phyloP scores from a whole-genome alignment of 495 filamentous ascomycete species.

The Penicillium steckii region DNA sequence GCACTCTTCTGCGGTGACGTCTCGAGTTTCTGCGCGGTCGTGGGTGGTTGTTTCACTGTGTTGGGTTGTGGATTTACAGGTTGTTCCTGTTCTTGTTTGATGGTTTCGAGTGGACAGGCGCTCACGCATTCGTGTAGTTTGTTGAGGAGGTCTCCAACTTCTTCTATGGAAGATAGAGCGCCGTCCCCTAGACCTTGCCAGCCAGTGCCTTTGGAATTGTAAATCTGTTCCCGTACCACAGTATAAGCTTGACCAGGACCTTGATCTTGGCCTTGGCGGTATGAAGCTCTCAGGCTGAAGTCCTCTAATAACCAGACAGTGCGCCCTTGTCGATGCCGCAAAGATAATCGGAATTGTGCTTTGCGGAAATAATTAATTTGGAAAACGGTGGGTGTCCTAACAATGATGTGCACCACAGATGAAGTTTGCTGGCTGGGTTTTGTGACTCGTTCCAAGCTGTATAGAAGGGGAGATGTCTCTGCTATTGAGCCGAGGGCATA shows the following conservation, averaged over 20 bases:
- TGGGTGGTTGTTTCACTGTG: neutral
- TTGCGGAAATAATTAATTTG: slow-evolving; percentile 41
- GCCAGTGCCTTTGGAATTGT: slow-evolving; percentile 43
- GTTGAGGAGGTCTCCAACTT: slow-evolving; percentile 41
- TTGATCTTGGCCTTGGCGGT: neutral
- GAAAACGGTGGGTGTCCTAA: slow-evolving; percentile 43
- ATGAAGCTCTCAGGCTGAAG: slow-evolving; percentile 9
- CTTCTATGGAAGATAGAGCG: slow-evolving; percentile 35
- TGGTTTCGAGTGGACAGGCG: slow-evolving; percentile 12
- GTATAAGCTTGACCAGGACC: slow-evolving; percentile 16
- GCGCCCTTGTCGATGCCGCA: slow-evolving; percentile 27
- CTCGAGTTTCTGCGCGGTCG: slow-evolving; percentile 1
- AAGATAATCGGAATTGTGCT: slow-evolving; percentile 37
- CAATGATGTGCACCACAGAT: slow-evolving; percentile 35
- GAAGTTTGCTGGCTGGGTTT: slow-evolving; percentile 23
- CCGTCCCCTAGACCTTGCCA: slow-evolving; percentile 52
- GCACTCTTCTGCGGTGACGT: slow-evolving; percentile 11
- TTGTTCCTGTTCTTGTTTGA: neutral
- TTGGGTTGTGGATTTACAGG: slow-evolving; percentile 2
- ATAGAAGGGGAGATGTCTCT: slow-evolving; percentile 67
- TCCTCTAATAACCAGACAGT: slow-evolving; percentile 45
- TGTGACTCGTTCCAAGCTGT: slow-evolving; percentile 53
- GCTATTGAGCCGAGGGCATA: slow-evolving; percentile 52
- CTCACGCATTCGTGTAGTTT: slow-evolving; percentile 34
- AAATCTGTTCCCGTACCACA: slow-evolving; percentile 32